phyloP scores from a whole-genome alignment of 2,329 filamentous ascomycete genomes.

The Pseudohalonectria lignicola region DNA sequence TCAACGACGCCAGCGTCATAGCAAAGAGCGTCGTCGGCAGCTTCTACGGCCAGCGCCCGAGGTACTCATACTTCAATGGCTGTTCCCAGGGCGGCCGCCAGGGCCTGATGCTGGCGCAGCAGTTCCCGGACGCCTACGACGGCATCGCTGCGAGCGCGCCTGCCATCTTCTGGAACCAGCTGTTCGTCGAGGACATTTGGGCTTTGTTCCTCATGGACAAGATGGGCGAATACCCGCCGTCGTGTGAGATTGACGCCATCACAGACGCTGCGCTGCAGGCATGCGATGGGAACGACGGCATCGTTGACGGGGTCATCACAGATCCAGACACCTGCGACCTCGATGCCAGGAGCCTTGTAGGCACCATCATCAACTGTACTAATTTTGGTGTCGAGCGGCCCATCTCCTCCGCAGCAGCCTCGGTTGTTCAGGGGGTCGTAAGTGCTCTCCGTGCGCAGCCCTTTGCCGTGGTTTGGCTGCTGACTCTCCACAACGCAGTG shows the following conservation, averaged over 20 bases:
- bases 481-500: neutral
- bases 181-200: no score
- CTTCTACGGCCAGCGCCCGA: conserved; percentile 25
- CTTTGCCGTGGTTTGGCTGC: conserved; percentile 1
- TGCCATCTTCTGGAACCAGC: conserved; percentile 17
- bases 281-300: no score
- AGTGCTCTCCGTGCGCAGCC: no score
- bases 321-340: conserved; percentile 21
- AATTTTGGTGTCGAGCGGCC: conserved; percentile 1
- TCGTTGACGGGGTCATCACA: conserved; percentile 27
- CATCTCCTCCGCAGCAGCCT: neutral
- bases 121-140: conserved; percentile 44
- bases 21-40: conserved; percentile 24
- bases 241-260: no score
- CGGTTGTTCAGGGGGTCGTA: neutral
- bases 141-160: no score
- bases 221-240: conserved; percentile 8
- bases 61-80: conserved; percentile 32
- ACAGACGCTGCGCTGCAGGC: no score
- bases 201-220: no score
- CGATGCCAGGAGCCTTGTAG: conserved; percentile 1
- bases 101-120: conserved; percentile 41
- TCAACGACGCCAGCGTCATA: conserved; percentile 20
- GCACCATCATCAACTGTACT: neutral
- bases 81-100: conserved; percentile 45